Base-by-base conservation (phyloP, 139 green algal species). In the Raphidocelis subcapitata region DNA sequence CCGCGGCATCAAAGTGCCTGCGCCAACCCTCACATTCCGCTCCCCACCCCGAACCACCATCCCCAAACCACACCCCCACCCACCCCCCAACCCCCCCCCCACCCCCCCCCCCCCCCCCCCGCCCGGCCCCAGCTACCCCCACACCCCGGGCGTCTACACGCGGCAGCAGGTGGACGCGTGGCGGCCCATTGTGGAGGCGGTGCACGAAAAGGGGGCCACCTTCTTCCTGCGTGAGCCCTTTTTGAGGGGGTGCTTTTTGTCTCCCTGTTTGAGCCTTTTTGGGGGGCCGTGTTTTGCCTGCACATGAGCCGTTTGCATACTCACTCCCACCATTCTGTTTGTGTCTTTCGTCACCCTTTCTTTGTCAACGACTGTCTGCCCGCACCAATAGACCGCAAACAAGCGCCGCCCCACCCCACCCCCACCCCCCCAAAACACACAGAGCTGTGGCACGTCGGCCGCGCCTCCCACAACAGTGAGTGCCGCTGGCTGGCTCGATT, bases 131-230 rank as follows among this genome's bases (percentile, higher is more conserved):
- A 87, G 83, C 61, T 91, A 91, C 71, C 85, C 87, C 3, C 75
- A 86, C 55, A 77, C 74, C 2, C 90, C 90, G 2, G 91, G 90
- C 33, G 86, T 97, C 18, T 90, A 89, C 76, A 88, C 73, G 0
- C n/a, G 82, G 21, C 79, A 94, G 83, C 92, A 97, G 59, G 37
- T 94, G n/a, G 86, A 92, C 35, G 92, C 77, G 0, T 97, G 92
- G 92, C 92, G 94, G 84, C 89, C 88, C 5, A 79, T 97, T 8
- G 74, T 87, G 1, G 28, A 84, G 63, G 88, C 90, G 0, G 90
- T 97, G 26, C 63, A 93, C 2, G 87, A 83, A 56, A 93, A 92
- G 79, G 88, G 87, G 1, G 81, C 77, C 2, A 4, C 83, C 15
- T 94, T 97, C 75, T 91, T 91, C 41, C 41, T 49, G 41, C 41